Evolutionary conservation across 1,284 basidiomycete species (phyloP).

Genomic region (Melampsora larici-populina): DNA sequence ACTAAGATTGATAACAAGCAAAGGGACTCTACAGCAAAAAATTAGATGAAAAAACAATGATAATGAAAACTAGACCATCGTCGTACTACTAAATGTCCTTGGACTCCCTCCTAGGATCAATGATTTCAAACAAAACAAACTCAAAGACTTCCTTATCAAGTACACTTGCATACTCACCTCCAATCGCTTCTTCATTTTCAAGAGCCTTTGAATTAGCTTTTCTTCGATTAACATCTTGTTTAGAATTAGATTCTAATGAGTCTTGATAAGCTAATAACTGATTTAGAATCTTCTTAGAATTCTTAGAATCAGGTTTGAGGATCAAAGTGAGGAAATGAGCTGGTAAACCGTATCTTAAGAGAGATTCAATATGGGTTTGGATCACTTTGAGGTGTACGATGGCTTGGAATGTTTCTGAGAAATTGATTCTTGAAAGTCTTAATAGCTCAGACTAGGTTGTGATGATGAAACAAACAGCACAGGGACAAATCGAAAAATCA

Average conservation of each 20-base stretch:
- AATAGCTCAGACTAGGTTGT: conserved; percentile 77
- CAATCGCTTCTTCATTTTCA: conserved; percentile 19
- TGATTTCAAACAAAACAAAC: conserved; percentile 43
- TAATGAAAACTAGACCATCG: too few relatives aligned
- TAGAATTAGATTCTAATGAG: conserved; percentile 61
- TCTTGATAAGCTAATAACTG: conserved; percentile 72
- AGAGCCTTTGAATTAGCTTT: background rate
- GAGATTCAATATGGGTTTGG: conserved; percentile 88
- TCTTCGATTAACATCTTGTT: background rate
- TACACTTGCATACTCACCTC: conserved; percentile 40
- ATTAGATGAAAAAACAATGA: too few relatives aligned
- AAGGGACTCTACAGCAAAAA: too few relatives aligned
- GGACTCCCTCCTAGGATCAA: conserved; percentile 30
- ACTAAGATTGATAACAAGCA: too few relatives aligned
- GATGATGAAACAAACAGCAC: background rate
- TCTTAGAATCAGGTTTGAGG: conserved; percentile 86
- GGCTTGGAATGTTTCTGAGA: conserved; percentile 93
- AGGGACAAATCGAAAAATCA: background rate
- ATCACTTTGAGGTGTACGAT: conserved; percentile 90
- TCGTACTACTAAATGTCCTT: background rate
- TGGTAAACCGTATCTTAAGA: conserved; percentile 90
- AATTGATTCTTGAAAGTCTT: conserved; percentile 88
- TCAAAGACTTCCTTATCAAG: conserved; percentile 43
- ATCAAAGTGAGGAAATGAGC: conserved; percentile 80
- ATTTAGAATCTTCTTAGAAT: conserved; percentile 69